Evolutionary conservation across 2,329 filamentous ascomycete genomes (phyloP).

Genomic region (Penicillium sp.): DNA sequence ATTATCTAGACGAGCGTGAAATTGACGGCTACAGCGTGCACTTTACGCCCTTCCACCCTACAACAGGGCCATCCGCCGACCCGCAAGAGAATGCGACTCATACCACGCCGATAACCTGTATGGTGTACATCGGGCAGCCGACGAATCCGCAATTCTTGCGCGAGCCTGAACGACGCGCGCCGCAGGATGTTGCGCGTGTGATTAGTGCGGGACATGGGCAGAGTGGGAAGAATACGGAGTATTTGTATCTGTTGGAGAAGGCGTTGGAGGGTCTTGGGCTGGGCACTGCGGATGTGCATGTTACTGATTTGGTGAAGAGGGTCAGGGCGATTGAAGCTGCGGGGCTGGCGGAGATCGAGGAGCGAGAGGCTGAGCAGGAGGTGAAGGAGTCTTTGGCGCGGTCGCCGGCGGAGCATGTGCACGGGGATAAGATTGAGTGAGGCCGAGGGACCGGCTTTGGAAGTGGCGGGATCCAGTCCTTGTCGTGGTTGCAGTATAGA

Average conservation of each 20-base stretch:
- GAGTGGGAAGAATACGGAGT: conserved; percentile 88
- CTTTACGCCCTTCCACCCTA: conserved; percentile 74
- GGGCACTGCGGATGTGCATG: conserved; percentile 80
- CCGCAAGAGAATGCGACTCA: background rate
- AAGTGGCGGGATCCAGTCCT: too few species aligned
- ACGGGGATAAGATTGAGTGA: conserved; percentile 27
- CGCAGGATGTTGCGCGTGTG: conserved; percentile 74
- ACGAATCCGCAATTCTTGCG: conserved; percentile 86
- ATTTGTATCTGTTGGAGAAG: conserved; percentile 77
- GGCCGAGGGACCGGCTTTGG: background rate
- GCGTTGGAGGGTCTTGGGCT: conserved; percentile 73
- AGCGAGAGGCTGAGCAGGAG: conserved; percentile 37
- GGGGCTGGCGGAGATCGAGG: conserved; percentile 35
- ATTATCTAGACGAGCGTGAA: conserved; percentile 93
- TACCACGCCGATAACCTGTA: conserved; percentile 53
- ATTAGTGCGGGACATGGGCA: conserved; percentile 78
- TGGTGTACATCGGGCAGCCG: conserved; percentile 94
- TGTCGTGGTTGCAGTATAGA: background rate
- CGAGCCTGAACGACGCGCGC: conserved; percentile 64
- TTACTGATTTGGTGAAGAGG: conserved; percentile 76
- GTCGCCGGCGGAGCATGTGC: conserved; percentile 15
- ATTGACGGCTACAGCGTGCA: conserved; percentile 98
- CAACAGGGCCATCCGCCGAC: background rate
- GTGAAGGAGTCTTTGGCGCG: conserved; percentile 32
- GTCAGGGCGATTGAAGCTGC: conserved; percentile 65